Base-by-base conservation (phyloP, 2,329 filamentous ascomycete species). In the Sphaerulina vaccinii region DNA sequence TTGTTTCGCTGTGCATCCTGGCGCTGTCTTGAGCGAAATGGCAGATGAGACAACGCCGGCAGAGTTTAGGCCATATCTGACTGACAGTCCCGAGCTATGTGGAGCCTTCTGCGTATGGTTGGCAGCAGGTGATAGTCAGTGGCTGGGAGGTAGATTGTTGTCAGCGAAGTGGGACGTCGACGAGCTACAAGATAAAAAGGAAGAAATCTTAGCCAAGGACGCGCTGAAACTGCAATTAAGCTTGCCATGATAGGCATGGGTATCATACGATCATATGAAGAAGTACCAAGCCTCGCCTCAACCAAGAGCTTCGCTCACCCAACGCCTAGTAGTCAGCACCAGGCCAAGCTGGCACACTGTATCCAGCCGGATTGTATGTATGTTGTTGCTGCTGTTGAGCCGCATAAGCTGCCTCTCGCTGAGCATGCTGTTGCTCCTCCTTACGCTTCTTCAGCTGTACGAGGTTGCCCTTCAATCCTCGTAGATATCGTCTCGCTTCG, bases 401-500 rank as follows among this genome's bases (percentile, higher is more conserved):
- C 39, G 44, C 46, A 37, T 55, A 54, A 37, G 60, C 58, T 29
- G 37, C 52, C 27, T 57, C 54, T 16, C 52, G 54, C n/a, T 49
- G 44, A 13, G 52, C 52, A 42, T 44, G 53, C 49, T 61, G 59
- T 48, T 61, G 62, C 46, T 52, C 49, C 48, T 60, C 56, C 43
- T 62, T 71, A 54, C 73, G 70, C 49, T 76, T 81, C 65, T 80
- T 80, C 38, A 73, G 66, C 55, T 79, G 76, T 11, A 79, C 78
- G 9, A 85, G 63, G 47, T 76, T 73, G 5, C 78, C 77, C 51
- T 82, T 79, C 38, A 85, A 72, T 3, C 79, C 79, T 13, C 73
- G 69, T 13, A 86, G 66, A 59, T 85, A 85, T 54, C 76, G 79
- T 35, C 71, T 74, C 2, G 83, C 83, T 22, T 73, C 64, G 9